A percentile compares a stretch with the other conserved stretches of the same genome.
Conservation (phyloP, 441 rosid species). For the Melastoma candidum region DNA sequence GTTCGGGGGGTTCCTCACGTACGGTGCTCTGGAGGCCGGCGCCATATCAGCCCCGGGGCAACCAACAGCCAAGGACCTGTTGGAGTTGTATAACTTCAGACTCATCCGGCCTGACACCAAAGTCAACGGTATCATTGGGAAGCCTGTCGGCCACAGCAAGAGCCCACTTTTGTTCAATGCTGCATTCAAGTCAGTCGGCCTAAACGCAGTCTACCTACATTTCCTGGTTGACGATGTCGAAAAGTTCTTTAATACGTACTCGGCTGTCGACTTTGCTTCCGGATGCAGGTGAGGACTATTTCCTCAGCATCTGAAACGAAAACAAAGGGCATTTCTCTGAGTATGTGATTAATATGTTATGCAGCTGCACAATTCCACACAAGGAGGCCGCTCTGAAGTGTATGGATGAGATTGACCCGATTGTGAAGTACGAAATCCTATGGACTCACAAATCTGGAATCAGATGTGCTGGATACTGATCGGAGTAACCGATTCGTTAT, state of each 20-base stretch:
- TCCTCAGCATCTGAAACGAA: not conserved
- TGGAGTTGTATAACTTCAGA: constrained; percentile 25
- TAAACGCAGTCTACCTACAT: constrained; percentile 27
- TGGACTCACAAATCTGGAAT: not conserved
- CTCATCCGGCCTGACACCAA: constrained; percentile 26
- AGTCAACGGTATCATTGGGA: constrained; percentile 24
- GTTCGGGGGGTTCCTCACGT: constrained; percentile 26
- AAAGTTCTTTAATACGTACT: constrained; percentile 36
- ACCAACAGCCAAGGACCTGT: constrained; percentile 25
- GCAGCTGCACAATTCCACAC: constrained; percentile 16
- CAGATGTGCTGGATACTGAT: too few relatives aligned
- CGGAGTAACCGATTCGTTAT: too few relatives aligned
- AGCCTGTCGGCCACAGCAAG: constrained; percentile 32
- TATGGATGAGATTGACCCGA: constrained; percentile 15
- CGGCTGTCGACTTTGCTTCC: constrained; percentile 37
- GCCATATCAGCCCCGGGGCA: constrained; percentile 29
- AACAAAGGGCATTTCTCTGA: too few relatives aligned
- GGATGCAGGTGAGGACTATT: constrained; percentile 28
- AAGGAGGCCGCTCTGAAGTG: constrained; percentile 16
- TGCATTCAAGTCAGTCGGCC: constrained; percentile 21
- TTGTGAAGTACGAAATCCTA: not conserved
- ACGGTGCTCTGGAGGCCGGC: constrained; percentile 27
- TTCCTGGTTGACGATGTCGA: constrained; percentile 33
- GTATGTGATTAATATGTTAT: too few relatives aligned
- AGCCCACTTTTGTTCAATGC: constrained; percentile 30